Conservation (phyloP, 441 rosid genomes). For the Pelargonium myrrhifolium region DNA sequence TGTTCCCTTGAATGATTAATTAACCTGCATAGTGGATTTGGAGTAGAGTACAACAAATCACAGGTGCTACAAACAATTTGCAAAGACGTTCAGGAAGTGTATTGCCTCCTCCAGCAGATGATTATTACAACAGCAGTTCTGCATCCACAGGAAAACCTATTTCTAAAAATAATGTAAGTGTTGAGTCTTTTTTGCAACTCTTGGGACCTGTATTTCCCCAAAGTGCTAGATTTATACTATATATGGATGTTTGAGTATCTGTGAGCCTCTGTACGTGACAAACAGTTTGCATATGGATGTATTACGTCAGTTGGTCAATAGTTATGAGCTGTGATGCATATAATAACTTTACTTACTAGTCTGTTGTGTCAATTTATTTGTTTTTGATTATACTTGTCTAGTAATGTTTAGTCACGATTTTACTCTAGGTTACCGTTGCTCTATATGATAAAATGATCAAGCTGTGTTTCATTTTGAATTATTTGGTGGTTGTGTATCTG, state of each 20-base stretch:
- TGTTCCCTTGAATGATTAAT: slow-evolving; percentile 16
- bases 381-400: too few relatives aligned
- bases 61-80: slow-evolving; percentile 41
- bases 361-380: neutral
- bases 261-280: too few relatives aligned
- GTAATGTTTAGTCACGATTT: too few relatives aligned
- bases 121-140: slow-evolving; percentile 32
- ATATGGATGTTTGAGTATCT: neutral
- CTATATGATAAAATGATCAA: too few relatives aligned
- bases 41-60: slow-evolving; percentile 60
- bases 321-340: neutral
- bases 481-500: neutral
- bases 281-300: neutral
- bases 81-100: slow-evolving; percentile 44
- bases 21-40: slow-evolving; percentile 20
- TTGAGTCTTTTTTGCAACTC: neutral
- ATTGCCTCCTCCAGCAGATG: slow-evolving; percentile 60
- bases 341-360: neutral
- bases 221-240: neutral
- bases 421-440: too few relatives aligned
- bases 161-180: slow-evolving; percentile 43
- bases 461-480: neutral
- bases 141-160: slow-evolving; percentile 41
- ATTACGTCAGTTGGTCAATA: too few relatives aligned
- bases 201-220: too few relatives aligned